Percentiles rank a stretch among this genome's conserved stretches.
Evolutionary conservation across 2,329 filamentous ascomycete genomes (phyloP).

Genomic region (Akanthomyces uredinophilus): DNA sequence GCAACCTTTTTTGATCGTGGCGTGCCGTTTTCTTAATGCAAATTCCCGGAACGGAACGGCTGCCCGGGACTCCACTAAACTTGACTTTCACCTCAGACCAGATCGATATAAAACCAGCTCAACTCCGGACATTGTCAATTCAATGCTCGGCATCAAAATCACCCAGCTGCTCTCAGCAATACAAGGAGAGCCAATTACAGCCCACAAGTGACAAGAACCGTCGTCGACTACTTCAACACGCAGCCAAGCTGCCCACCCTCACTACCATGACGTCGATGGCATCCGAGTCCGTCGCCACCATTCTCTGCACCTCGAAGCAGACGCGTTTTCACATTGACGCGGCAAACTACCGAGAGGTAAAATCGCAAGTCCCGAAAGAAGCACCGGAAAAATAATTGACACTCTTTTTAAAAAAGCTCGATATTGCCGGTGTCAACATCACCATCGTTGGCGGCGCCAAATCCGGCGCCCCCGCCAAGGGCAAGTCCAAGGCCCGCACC

Average conservation of each 20-base stretch:
- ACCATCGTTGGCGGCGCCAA: constrained; percentile 41
- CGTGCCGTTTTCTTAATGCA: neutral
- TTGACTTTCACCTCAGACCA: neutral
- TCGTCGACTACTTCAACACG: neutral
- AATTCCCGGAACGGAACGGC: neutral
- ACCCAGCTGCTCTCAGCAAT: neutral
- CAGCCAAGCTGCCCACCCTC: constrained; percentile 1
- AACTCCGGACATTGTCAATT: neutral
- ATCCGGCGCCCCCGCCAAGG: constrained; percentile 23
- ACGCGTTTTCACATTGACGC: constrained; percentile 59
- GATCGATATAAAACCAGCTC: neutral
- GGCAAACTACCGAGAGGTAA: constrained; percentile 53
- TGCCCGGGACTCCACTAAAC: neutral
- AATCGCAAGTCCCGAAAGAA: neutral
- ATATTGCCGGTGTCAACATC: constrained; percentile 69
- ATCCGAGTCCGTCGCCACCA: constrained; percentile 45
- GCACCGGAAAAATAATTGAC: neutral
- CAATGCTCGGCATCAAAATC: neutral
- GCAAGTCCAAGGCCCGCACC: constrained; percentile 46
- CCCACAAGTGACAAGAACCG: neutral
- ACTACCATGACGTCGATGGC: constrained; percentile 42
- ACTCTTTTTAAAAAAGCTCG: constrained; percentile 51
- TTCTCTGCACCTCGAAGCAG: constrained; percentile 61
- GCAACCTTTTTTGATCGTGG: neutral
- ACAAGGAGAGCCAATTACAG: neutral